phyloP scores from a whole-genome alignment of 306 rosid species.

The Dryas drummondii region DNA sequence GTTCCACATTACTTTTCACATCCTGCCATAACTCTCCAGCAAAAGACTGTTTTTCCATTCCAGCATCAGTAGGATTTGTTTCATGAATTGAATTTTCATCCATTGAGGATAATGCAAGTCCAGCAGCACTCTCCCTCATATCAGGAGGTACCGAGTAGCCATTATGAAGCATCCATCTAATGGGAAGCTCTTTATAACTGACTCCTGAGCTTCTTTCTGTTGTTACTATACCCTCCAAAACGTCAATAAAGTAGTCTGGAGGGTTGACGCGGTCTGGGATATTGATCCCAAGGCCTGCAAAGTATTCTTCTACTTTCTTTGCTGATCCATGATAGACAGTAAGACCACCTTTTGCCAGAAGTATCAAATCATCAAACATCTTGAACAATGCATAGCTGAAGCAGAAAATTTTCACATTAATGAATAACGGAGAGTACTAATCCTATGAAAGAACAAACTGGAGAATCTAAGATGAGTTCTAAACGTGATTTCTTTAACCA shows the following conservation, averaged over 20 bases:
- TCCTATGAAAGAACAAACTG: background rate
- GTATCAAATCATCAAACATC: conserved; percentile 95
- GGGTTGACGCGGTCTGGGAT: conserved; percentile 89
- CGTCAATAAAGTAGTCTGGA: conserved; percentile 89
- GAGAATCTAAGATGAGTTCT: conserved; percentile 7
- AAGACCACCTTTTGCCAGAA: conserved; percentile 97
- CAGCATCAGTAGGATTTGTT: conserved; percentile 32
- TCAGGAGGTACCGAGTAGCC: conserved; percentile 80
- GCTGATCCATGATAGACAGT: conserved; percentile 89
- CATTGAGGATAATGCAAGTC: conserved; percentile 29
- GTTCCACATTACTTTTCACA: conserved; percentile 56
- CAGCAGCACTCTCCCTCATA: conserved; percentile 49
- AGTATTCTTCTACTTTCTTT: conserved; percentile 79
- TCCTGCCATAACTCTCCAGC: conserved; percentile 93
- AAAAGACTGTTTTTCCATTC: conserved; percentile 49
- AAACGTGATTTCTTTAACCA: conserved; percentile 7
- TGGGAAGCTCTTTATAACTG: conserved; percentile 63
- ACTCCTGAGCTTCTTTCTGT: conserved; percentile 53
- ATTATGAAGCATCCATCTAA: conserved; percentile 88
- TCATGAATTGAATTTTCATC: conserved; percentile 36
- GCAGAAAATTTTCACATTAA: conserved; percentile 27
- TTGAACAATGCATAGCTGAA: conserved; percentile 91
- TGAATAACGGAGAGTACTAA: conserved; percentile 19
- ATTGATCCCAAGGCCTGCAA: conserved; percentile 68
- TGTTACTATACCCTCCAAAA: conserved; percentile 73